These are phyloP conservation scores for Neonectria magnoliae DNA, from an alignment of 2,329 filamentous ascomycete species.

Conservation along the genomic window DNA sequence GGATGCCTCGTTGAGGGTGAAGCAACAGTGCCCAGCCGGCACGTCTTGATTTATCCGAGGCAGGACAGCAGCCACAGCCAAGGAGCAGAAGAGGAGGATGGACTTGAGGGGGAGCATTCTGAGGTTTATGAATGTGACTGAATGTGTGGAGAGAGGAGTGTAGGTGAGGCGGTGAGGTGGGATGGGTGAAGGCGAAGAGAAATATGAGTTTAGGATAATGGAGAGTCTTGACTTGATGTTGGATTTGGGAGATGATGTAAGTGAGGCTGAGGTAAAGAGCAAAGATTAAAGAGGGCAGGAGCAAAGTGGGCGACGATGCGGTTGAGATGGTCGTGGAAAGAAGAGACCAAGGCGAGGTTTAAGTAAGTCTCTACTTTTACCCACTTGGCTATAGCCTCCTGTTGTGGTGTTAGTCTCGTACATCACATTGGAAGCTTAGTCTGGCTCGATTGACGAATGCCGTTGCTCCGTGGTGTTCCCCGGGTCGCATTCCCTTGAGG, in stretches of 20 bases:
- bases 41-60: slow-evolving; percentile 32
- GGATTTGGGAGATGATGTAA: slow-evolving; percentile 13
- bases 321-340: background rate
- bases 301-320: background rate
- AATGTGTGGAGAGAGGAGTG: background rate
- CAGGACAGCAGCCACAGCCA: slow-evolving; percentile 37
- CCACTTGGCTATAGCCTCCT: slow-evolving; percentile 4
- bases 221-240: background rate
- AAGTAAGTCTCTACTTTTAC: slow-evolving; percentile 6
- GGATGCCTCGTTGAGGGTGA: slow-evolving; percentile 43
- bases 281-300: background rate
- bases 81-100: slow-evolving; percentile 32
- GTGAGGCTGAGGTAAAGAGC: background rate
- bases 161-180: slow-evolving; percentile 8
- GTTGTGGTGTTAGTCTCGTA: slow-evolving; percentile 1
- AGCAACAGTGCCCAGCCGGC: slow-evolving; percentile 44
- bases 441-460: slow-evolving; percentile 6
- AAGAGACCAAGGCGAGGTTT: slow-evolving; percentile 7
- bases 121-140: slow-evolving; percentile 3
- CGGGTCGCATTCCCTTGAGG: slow-evolving; percentile 17
- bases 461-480: background rate
- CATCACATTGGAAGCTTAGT: slow-evolving; percentile 12
- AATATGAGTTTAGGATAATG: background rate
- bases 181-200: background rate
- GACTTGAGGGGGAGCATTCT: slow-evolving; percentile 34